Base-by-base conservation (phyloP, 768 basidiomycete genomes). In the Scleroderma bovista region DNA sequence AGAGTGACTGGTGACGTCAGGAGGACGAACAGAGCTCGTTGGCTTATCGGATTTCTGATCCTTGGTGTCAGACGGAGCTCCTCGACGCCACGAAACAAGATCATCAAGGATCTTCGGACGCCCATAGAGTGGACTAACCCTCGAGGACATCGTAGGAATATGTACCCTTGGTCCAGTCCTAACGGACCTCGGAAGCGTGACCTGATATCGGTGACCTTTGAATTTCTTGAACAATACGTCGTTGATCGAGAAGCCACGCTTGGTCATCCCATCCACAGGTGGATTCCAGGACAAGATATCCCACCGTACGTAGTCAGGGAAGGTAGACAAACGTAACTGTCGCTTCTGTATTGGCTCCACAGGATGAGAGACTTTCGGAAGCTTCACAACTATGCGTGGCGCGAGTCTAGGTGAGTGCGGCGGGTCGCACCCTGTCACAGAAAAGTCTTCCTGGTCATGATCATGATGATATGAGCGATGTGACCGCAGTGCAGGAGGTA, bases 231-330 rank as follows among this genome's bases (percentile, higher is more conserved):
- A 86, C 32, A 91, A 66, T 34, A 83, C 61, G 24, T 85, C 81
- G 55, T 86, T 84, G 36, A 88, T 50, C 17, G 80, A 79, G 41
- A 84, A 71, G 50, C 84, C 83, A 42, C 77, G 72, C 38, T 69
- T 76, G 46, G 57, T 77, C 79, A 84, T 84, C 43, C 78, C 81
- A 48, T 78, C 77, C 13, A 84, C 74, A 16, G 85, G 84, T 46
- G 89, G 87, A 29, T 81, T 78, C 67, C 84, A 87, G 3, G 85
- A 83, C 24, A 86, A 69, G 23, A 83, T 75, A 47, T 90, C 88
- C 68, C 79, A 75, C 38, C 83, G 78, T 24, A 77, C 58, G 23
- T 66, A 71, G 29, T 46, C 54, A 4, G 65, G 62, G 45, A 65
- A 70, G 46, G 67, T 74, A 52, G 76, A 75, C 29, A 71, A 54